Conservation (phyloP, 2,329 filamentous ascomycete species). For the Hymenoscyphus occultus region DNA sequence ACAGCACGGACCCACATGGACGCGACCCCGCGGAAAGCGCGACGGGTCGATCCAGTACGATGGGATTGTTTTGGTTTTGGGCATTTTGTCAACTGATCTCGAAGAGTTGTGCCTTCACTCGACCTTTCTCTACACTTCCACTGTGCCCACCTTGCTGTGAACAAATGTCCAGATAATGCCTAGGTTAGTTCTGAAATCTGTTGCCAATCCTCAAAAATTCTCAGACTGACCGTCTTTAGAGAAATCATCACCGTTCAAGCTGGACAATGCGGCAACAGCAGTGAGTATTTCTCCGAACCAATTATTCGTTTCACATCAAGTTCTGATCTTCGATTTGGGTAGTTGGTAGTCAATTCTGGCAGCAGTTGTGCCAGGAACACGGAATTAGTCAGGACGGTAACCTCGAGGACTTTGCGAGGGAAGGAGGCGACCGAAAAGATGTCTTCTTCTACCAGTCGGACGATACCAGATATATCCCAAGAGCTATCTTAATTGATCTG, state of each 20-base stretch:
- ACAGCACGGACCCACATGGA: slow-evolving; percentile 18
- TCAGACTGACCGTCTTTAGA: slow-evolving; percentile 46
- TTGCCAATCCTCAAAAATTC: background rate
- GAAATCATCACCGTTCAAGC: slow-evolving; percentile 99
- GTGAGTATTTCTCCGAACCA: slow-evolving; percentile 55
- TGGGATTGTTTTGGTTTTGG: slow-evolving; percentile 2
- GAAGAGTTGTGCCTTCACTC: background rate
- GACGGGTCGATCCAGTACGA: slow-evolving; percentile 2
- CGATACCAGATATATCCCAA: slow-evolving; percentile 95
- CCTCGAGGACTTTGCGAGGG: slow-evolving; percentile 94
- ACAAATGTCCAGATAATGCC: slow-evolving; percentile 36
- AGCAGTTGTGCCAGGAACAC: slow-evolving; percentile 96
- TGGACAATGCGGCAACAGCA: slow-evolving; percentile 99
- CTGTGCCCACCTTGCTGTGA: background rate
- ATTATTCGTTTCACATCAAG: background rate
- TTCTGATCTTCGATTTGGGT: slow-evolving; percentile 20
- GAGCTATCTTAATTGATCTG: slow-evolving; percentile 91
- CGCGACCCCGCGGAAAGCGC: slow-evolving; percentile 20
- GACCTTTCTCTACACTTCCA: background rate
- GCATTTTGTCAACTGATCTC: background rate
- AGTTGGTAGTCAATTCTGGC: slow-evolving; percentile 99
- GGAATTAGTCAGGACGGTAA: slow-evolving; percentile 98
- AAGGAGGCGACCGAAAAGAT: slow-evolving; percentile 96
- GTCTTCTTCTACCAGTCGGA: slow-evolving; percentile 99
- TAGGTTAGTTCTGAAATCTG: slow-evolving; percentile 27